phyloP scores from a whole-genome alignment of 2,329 filamentous ascomycete genomes.

The Emmonsiellopsis sp. region DNA sequence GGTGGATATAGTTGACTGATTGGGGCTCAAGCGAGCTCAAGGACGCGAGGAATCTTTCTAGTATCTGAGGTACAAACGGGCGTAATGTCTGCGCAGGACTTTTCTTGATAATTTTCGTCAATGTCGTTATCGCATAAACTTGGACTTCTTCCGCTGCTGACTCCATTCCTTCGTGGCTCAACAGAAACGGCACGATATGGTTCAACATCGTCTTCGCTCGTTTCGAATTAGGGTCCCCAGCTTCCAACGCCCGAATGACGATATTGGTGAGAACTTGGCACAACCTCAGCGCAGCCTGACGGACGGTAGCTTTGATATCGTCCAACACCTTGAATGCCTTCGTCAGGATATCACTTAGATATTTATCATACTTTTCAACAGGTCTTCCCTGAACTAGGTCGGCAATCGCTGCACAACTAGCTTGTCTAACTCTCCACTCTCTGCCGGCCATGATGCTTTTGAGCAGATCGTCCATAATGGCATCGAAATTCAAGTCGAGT shows the following conservation, averaged over 20 bases:
- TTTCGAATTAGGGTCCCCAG: constrained; percentile 56
- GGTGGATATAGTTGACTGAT: constrained; percentile 83
- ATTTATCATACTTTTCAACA: constrained; percentile 68
- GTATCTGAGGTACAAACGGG: constrained; percentile 71
- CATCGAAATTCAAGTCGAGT: constrained; percentile 73
- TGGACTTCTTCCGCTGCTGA: constrained; percentile 83
- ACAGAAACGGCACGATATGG: constrained; percentile 79
- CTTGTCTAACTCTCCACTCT: constrained; percentile 89
- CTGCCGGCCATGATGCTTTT: constrained; percentile 70
- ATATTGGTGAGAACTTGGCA: constrained; percentile 78
- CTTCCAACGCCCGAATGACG: constrained; percentile 75
- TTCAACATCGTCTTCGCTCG: constrained; percentile 71
- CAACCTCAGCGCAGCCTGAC: constrained; percentile 68
- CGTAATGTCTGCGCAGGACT: constrained; percentile 65
- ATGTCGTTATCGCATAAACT: constrained; percentile 68
- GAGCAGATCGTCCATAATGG: constrained; percentile 79
- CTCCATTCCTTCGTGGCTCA: constrained; percentile 82
- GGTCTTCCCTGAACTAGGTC: constrained; percentile 78
- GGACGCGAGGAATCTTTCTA: constrained; percentile 71
- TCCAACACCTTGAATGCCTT: constrained; percentile 85
- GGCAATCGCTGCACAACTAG: constrained; percentile 80
- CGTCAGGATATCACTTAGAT: constrained; percentile 77
- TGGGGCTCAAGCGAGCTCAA: constrained; percentile 85
- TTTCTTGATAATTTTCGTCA: constrained; percentile 85
- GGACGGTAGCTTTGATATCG: constrained; percentile 88